phyloP scores from a whole-genome alignment of 495 filamentous ascomycete genomes.

The Polyplosphaeria fusca region DNA sequence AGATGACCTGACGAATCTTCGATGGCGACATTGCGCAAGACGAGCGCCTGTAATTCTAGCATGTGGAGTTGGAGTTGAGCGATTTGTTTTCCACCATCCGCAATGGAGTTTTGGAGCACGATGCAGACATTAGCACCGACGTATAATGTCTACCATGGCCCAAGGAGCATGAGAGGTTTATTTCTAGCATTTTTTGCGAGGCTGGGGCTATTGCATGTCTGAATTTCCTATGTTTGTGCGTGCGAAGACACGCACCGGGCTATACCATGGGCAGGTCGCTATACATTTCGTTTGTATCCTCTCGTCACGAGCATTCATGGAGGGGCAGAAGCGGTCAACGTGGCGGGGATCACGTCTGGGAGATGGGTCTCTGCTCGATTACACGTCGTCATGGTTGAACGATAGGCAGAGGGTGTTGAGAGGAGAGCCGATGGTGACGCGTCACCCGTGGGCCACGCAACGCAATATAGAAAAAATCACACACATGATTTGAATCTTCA shows the following conservation, averaged over 20 bases:
- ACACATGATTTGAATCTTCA: no score
- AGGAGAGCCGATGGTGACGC: no score
- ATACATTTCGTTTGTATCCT: constrained; percentile 17
- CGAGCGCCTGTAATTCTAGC: constrained; percentile 14
- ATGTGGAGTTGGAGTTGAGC: background rate
- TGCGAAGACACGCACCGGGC: constrained; percentile 6
- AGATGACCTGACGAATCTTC: background rate
- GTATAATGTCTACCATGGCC: constrained; percentile 22
- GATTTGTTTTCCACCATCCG: constrained; percentile 2
- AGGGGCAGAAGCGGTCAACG: constrained; percentile 1
- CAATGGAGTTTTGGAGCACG: constrained; percentile 13
- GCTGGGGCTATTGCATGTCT: constrained; percentile 8
- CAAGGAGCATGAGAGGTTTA: background rate
- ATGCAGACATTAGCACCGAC: constrained; percentile 10
- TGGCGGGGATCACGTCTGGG: constrained; percentile 6
- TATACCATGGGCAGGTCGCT: constrained; percentile 29
- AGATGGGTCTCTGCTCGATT: no score
- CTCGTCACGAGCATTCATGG: background rate
- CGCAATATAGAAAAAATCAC: no score
- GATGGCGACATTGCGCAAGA: constrained; percentile 1
- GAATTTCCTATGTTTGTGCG: constrained; percentile 6
- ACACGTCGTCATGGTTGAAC: background rate
- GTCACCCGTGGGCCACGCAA: no score
- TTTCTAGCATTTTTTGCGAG: constrained; percentile 10
- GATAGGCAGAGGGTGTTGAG: no score